A percentile compares a stretch with the other conserved stretches of the same genome.
Conservation (phyloP, 2,329 filamentous ascomycete species). For the Tolypocladium guangdongense region DNA sequence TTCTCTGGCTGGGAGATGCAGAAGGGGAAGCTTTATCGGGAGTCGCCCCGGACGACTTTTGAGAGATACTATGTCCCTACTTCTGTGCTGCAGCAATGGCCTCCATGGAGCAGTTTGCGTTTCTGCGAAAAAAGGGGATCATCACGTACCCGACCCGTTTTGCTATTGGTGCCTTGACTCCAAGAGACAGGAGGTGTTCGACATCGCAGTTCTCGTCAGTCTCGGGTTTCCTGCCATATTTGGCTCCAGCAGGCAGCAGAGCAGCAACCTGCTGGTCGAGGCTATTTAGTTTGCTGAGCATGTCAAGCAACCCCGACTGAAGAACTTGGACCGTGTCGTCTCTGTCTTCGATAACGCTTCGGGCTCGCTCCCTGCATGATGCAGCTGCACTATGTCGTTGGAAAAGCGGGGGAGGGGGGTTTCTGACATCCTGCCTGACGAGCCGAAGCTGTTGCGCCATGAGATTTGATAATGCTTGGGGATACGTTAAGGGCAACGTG, state of each 20-base stretch:
- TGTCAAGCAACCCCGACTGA: slow-evolving; percentile 11
- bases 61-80: not conserved
- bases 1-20: not conserved
- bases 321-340: slow-evolving; percentile 14
- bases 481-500: slow-evolving; percentile 5
- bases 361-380: slow-evolving; percentile 7
- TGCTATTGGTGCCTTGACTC: slow-evolving; percentile 5
- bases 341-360: slow-evolving; percentile 14
- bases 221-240: slow-evolving; percentile 2
- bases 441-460: not conserved
- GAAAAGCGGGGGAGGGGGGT: slow-evolving; percentile 6
- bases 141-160: slow-evolving; percentile 12
- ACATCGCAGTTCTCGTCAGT: slow-evolving; percentile 4
- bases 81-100: slow-evolving; percentile 4
- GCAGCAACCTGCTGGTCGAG: slow-evolving; percentile 16
- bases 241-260: slow-evolving; percentile 10
- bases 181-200: slow-evolving; percentile 8
- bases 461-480: not conserved
- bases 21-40: not conserved
- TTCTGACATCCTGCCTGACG: not conserved
- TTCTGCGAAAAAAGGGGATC: slow-evolving; percentile 10
- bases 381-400: slow-evolving; percentile 5
- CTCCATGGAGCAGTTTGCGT: slow-evolving; percentile 15
- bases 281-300: slow-evolving; percentile 16
- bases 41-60: not conserved